Conservation (phyloP, 2,329 filamentous ascomycete genomes). For the Aspergillus hiratsukae region DNA sequence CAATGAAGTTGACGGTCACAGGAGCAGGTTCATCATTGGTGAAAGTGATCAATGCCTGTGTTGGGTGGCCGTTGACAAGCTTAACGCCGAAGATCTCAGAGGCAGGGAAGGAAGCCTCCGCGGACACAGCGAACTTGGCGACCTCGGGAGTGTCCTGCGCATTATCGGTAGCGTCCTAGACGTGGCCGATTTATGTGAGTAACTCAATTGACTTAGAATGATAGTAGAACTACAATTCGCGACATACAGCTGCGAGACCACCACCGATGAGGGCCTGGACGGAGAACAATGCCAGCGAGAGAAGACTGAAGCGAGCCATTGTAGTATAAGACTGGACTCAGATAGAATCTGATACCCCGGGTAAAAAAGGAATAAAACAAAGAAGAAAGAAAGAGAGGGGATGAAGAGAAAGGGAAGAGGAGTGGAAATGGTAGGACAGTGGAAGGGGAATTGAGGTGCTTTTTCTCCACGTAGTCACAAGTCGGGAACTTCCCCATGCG, state of each 20-base stretch:
- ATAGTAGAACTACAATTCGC: constrained; percentile 5
- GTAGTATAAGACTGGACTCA: constrained; percentile 21
- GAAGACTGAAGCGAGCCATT: constrained; percentile 72
- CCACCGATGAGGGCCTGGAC: constrained; percentile 62
- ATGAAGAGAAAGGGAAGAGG: constrained; percentile 2
- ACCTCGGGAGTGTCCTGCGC: constrained; percentile 61
- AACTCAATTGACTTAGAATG: constrained; percentile 19
- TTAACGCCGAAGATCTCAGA: constrained; percentile 89
- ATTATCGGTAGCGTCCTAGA: constrained; percentile 59
- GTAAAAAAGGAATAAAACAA: constrained; percentile 15
- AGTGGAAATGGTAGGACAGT: constrained; percentile 2
- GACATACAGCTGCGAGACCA: constrained; percentile 58
- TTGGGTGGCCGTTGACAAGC: constrained; percentile 87
- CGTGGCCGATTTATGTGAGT: constrained; percentile 9
- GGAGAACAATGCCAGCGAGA: constrained; percentile 67
- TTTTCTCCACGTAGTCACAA: constrained; percentile 23
- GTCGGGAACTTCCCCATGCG: not conserved
- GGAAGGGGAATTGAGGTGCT: constrained; percentile 1
- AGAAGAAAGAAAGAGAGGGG: constrained; percentile 8
- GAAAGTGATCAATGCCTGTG: constrained; percentile 75
- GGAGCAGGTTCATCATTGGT: constrained; percentile 76
- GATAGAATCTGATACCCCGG: not conserved
- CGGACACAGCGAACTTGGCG: constrained; percentile 53
- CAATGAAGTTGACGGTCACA: constrained; percentile 70
- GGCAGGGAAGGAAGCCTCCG: constrained; percentile 57